A percentile compares a stretch with the other conserved stretches of the same genome.
Evolutionary conservation across 768 basidiomycete species (phyloP).

Genomic region (Dacryopinax primogenitus): DNA sequence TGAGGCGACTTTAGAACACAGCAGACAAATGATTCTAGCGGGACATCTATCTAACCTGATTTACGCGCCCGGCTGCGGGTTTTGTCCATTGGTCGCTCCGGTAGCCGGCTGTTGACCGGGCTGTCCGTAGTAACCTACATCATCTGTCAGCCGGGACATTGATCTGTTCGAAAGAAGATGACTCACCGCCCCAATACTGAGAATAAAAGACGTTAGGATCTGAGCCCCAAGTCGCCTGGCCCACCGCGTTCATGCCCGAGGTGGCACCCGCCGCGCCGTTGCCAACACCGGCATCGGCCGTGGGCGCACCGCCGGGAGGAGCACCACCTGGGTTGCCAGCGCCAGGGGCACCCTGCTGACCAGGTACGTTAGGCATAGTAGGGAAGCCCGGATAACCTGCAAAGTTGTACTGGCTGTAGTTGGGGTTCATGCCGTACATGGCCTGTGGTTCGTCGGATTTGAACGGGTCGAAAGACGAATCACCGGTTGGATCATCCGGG

Average conservation of each 20-base stretch:
- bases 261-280: constrained; percentile 35
- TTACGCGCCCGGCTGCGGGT: not conserved
- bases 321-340: constrained; percentile 44
- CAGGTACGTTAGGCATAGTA: constrained; percentile 4
- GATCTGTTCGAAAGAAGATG: not conserved
- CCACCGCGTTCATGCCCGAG: constrained; percentile 62
- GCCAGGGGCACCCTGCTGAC: constrained; percentile 42
- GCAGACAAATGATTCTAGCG: not conserved
- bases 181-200: constrained; percentile 20
- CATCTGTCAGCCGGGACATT: not conserved
- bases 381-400: constrained; percentile 41
- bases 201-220: constrained; percentile 17
- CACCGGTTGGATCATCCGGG: constrained; percentile 1
- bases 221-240: constrained; percentile 65
- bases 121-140: constrained; percentile 5
- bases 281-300: constrained; percentile 39
- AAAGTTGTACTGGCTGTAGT: constrained; percentile 63
- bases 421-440: constrained; percentile 82
- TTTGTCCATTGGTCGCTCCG: constrained; percentile 8
- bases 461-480: not conserved
- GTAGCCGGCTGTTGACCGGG: constrained; percentile 9
- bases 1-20: not conserved
- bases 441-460: constrained; percentile 35
- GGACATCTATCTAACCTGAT: not conserved
- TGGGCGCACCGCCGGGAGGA: constrained; percentile 46